Evolutionary conservation across 2,329 filamentous ascomycete species (phyloP), one percentile per base, ranked within the genome.

Genomic region (Myriosclerotinia duriaeana): DNA sequence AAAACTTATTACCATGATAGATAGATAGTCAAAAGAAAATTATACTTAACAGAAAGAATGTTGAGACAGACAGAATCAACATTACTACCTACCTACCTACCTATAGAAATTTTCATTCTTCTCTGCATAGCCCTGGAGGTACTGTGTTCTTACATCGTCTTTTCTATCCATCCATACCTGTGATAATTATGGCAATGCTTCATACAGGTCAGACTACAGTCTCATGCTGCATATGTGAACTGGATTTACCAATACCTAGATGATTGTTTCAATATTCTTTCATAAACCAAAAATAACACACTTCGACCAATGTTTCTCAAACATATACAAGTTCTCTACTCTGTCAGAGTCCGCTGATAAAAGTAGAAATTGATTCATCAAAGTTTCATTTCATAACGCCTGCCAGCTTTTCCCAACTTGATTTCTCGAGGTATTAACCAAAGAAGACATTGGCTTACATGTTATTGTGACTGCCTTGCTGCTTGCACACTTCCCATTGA

Each of bases 401-500:
- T 61, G 58, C 44, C 40, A 26, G 34, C 22, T 26, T 15, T 61
- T 26, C 17, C n/a, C 58, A 40, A 26, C 46, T 61, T 26, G n/a
- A 40, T n/a, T 20, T 61, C 50, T 61, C 44, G 44, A 61, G 58
- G 9, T 50, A 50, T 26, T n/a, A 34, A 61, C 20, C 56, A 38
- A 48, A 36, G 42, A 60, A 36, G 22, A 8, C 14, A 38, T 40
- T 20, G n/a, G 14, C 15, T 40, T 38, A 26, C 34, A 22, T 38
- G 5, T 38, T 61, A 66, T 61, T 26, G 44, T n/a, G 48, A 38
- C 9, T 61, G 55, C 36, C 64, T 66, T 52, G 64, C 55, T 26
- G 64, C 64, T 53, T 66, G 64, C 15, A 66, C 55, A 14, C 26
- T 59, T 26, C 48, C 40, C 38, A 66, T 66, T 20, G 64, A 66